Percentiles rank a stretch among this genome's conserved stretches.
Conservation (phyloP, 371 early-diverging fungal genomes). For the Mucor irregularis region DNA sequence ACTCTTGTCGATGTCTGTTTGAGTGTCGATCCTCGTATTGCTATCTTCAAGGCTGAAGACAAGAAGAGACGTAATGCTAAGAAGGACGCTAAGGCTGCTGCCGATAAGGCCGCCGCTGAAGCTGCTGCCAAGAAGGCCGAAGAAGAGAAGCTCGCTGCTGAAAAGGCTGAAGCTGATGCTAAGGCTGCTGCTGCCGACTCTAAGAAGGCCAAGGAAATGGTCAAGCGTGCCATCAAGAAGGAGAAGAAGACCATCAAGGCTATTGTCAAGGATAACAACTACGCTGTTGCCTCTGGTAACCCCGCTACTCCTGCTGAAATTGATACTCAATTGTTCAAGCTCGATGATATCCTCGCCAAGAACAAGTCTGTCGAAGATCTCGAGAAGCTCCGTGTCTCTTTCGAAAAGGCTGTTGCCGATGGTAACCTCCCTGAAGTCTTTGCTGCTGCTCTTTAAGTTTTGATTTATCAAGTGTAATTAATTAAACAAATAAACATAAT, state of each 20-base stretch:
- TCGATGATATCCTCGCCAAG: slow-evolving; percentile 73
- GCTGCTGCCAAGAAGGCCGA: slow-evolving; percentile 56
- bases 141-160: slow-evolving; percentile 47
- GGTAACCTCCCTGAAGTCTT: slow-evolving; percentile 58
- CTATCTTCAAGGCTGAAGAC: slow-evolving; percentile 87
- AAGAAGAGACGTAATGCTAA: slow-evolving; percentile 87
- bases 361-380: slow-evolving; percentile 61
- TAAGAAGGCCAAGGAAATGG: slow-evolving; percentile 73
- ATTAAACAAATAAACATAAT: not conserved
- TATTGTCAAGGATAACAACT: slow-evolving; percentile 80
- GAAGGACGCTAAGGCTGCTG: slow-evolving; percentile 83
- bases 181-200: slow-evolving; percentile 62
- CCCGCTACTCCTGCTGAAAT: slow-evolving; percentile 60
- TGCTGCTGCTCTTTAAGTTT: slow-evolving; percentile 37
- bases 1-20: slow-evolving; percentile 85
- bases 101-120: slow-evolving; percentile 70
- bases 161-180: slow-evolving; percentile 65
- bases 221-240: slow-evolving; percentile 85
- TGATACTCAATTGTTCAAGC: slow-evolving; percentile 61
- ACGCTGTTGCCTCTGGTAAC: slow-evolving; percentile 42
- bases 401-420: slow-evolving; percentile 59
- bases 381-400: slow-evolving; percentile 54
- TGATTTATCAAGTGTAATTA: not conserved
- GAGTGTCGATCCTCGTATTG: slow-evolving; percentile 89
- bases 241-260: slow-evolving; percentile 89